Conservation (phyloP, 768 basidiomycete genomes). For the Inosperma sp. region DNA sequence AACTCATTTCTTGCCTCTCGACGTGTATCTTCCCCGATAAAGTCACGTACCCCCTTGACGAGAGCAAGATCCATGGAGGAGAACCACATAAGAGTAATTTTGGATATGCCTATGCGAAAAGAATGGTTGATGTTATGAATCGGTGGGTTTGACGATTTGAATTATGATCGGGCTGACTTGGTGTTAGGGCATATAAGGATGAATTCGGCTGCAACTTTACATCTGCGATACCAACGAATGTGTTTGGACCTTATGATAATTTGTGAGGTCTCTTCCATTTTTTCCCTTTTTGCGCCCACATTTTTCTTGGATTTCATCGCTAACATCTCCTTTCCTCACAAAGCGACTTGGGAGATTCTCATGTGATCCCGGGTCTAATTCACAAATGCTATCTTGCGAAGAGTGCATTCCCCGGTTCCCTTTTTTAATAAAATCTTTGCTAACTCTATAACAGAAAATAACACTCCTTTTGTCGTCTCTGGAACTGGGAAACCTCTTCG, state of each 20-base stretch:
- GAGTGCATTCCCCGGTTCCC: slow-evolving; percentile 39
- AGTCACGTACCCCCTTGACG: slow-evolving; percentile 88
- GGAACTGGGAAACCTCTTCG: slow-evolving; percentile 90
- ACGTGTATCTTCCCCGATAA: slow-evolving; percentile 98
- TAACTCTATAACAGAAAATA: slow-evolving; percentile 50
- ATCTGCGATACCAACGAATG: slow-evolving; percentile 93
- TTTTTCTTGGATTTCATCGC: background rate
- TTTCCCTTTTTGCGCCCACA: background rate
- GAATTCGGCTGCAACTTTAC: slow-evolving; percentile 95
- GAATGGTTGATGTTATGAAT: slow-evolving; percentile 93
- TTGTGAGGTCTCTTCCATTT: slow-evolving; percentile 71
- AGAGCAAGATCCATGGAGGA: slow-evolving; percentile 87
- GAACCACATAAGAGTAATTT: slow-evolving; percentile 94
- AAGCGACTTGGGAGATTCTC: slow-evolving; percentile 84
- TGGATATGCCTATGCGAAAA: slow-evolving; percentile 94
- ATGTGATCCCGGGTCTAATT: slow-evolving; percentile 91
- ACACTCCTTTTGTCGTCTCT: slow-evolving; percentile 79
- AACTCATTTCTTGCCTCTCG: slow-evolving; percentile 92
- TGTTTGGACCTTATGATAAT: slow-evolving; percentile 95
- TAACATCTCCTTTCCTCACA: background rate
- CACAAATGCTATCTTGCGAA: slow-evolving; percentile 93
- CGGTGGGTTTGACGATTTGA: slow-evolving; percentile 49
- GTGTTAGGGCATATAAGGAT: slow-evolving; percentile 83
- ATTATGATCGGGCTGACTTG: background rate
- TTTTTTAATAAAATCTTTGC: background rate